Evolutionary conservation across 306 rosid species (phyloP).

Genomic region (Lupinus albus): DNA sequence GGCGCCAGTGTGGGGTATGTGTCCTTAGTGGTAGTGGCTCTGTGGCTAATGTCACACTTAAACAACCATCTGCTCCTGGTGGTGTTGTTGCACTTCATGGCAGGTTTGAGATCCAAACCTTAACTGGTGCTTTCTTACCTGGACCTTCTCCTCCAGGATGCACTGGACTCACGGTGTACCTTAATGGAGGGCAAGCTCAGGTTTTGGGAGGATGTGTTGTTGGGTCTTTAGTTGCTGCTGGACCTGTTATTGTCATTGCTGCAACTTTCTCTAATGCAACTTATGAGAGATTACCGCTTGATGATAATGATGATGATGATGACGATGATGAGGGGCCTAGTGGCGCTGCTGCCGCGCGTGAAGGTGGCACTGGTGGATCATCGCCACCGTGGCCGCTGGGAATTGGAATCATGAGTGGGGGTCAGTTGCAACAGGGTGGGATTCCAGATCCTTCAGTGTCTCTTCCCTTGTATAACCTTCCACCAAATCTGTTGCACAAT

Average conservation of each 20-base stretch:
- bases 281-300: constrained; percentile 87
- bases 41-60: constrained; percentile 80
- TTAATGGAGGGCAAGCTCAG: constrained; percentile 88
- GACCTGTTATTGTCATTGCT: constrained; percentile 89
- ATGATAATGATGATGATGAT: constrained; percentile 75
- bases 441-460: constrained; percentile 66
- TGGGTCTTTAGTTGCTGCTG: constrained; percentile 84
- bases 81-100: constrained; percentile 88
- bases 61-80: constrained; percentile 83
- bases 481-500: constrained; percentile 66
- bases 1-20: constrained; percentile 93
- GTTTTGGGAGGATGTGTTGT: constrained; percentile 91
- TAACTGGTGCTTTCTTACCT: constrained; percentile 82
- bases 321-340: constrained; percentile 61
- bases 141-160: constrained; percentile 92
- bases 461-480: constrained; percentile 62
- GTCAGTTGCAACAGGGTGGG: constrained; percentile 50
- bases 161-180: constrained; percentile 80
- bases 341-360: constrained; percentile 40
- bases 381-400: constrained; percentile 47
- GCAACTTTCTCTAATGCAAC: constrained; percentile 96
- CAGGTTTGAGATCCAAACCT: constrained; percentile 82
- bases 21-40: constrained; percentile 92
- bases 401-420: constrained; percentile 50
- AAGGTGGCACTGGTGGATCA: constrained; percentile 49